Evolutionary conservation across 169 alveolate genomes (phyloP), one percentile per base, ranked within the genome.

Genomic region (Plasmodium ovale): DNA sequence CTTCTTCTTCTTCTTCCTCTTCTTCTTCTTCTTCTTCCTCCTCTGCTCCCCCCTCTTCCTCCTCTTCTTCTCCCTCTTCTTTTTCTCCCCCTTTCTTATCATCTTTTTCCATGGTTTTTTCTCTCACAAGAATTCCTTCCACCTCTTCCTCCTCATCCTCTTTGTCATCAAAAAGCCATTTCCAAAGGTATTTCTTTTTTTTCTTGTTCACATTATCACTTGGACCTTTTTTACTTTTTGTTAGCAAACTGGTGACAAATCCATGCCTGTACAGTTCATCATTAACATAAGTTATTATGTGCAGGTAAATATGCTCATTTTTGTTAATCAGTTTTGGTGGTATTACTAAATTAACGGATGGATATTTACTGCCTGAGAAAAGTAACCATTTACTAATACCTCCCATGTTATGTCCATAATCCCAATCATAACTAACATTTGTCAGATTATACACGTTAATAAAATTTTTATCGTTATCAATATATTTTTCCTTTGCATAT

Each of bases 261-360:
- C 88, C 88, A n/a, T 77, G 70, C 6, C 88, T 60, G 53, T 77
- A 62, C 1, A 77, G 23, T 39, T 77, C 56, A 10, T 54, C 70
- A 60, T 77, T 77, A 33, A 77, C 73, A 67, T 77, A 77, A 10
- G 88, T 77, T 19, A 77, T 21, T 23, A 77, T 77, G 39, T 77
- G 88, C 29, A 77, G 25, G 21, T 77, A 77, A 60, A 77, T 77
- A 29, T 77, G 35, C 47, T 77, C 44, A 4, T 49, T 77, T 31
- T 33, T 60, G 14, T 77, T 64, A 44, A 42, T 60, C 31, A 77
- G 23, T 3, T 9, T 29, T 14, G 35, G 23, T 2, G 88, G 88
- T 19, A 77, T 60, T 12, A 25, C 33, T 1, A 77, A 14, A 51
- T 77, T 35, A 21, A 62, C 70, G 0, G 74, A 77, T 9, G 77